Evolutionary conservation across 1,284 basidiomycete species (phyloP).

Genomic region (Naganishia sp.): DNA sequence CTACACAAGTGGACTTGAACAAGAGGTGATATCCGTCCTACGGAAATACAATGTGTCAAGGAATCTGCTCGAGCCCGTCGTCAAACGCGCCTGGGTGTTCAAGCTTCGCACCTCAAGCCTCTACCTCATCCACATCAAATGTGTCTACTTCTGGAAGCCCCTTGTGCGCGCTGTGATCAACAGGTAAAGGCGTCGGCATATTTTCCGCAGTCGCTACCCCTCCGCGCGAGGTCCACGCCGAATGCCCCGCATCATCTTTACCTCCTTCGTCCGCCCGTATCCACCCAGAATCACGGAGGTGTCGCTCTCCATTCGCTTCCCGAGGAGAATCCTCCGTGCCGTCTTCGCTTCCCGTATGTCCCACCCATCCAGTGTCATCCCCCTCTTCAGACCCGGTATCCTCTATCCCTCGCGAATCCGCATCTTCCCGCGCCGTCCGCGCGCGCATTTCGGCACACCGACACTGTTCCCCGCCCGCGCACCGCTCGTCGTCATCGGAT

Average conservation of each 20-base stretch:
- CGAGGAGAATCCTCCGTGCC: not conserved
- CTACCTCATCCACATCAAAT: constrained; percentile 1
- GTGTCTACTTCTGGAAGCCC: constrained; percentile 21
- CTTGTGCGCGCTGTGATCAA: not conserved
- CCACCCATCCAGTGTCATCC: not conserved
- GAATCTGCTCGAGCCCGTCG: no score
- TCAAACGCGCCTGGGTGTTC: no score
- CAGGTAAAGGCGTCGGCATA: no score
- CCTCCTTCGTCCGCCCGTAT: no score
- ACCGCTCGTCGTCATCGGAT: constrained; percentile 24
- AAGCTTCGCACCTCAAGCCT: not conserved
- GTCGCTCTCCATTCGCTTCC: not conserved
- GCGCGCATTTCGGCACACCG: constrained; percentile 29
- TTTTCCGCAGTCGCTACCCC: no score
- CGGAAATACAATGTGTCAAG: not conserved
- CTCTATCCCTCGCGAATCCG: constrained; percentile 9
- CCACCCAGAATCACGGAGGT: no score
- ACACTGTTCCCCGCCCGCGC: constrained; percentile 27
- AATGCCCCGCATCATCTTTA: no score
- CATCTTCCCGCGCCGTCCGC: not conserved
- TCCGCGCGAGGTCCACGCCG: no score
- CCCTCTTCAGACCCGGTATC: not conserved
- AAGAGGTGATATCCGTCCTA: no score
- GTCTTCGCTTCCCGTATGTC: not conserved
- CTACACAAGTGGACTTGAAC: no score